Base-by-base conservation (phyloP, 139 green algal species). In the Deuterostichococcus epilithicus region DNA sequence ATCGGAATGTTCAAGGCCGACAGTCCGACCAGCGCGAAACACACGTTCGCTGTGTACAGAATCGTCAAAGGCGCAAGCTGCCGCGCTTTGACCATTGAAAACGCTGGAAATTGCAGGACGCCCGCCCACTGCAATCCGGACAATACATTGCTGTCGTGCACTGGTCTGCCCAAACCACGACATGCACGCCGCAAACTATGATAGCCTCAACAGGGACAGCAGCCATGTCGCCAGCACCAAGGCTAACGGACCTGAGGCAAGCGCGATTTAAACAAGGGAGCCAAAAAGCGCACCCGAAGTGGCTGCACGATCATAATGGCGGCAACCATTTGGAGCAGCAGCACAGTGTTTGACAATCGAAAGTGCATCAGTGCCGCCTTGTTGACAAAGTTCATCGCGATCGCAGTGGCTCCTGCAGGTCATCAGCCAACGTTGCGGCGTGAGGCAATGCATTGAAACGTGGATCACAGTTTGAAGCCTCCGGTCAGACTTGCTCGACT, bases 361-460 rank as follows among this genome's bases (percentile, higher is more conserved):
- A 84, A 88, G 1, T 74, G 28, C 66, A 67, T 30, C 66, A 89
- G 72, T 15, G 65, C 58, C 0, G 72, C 68, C 65, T 84, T 80
- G 74, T 88, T 88, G 63, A 83, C 68, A 33, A 88, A 83, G 38
- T 81, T 84, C 84, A 88, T 88, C 36, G 80, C 66, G 25, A 85
- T 76, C 0, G 84, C 84, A 0, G 44, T 70, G 33, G 39, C 74
- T 5, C 68, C 82, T 52, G 42, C 42, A 13, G 42, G 42, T n/a
- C 42, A 52, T 52, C 42, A 52, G 42, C n/a, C n/a, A n/a, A n/a
- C n/a, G n/a, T n/a, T n/a, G n/a, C n/a, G n/a, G n/a, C 42, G 42
- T 52, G 42, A 52, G 8, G 13, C 42, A n/a, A n/a, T n/a, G n/a
- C n/a, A n/a, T n/a, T n/a, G n/a, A n/a, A n/a, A n/a, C n/a, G n/a